Percentiles rank a stretch among this genome's conserved stretches.
Conservation (phyloP, 1,284 basidiomycete species). For the Sporisorium reilianum region DNA sequence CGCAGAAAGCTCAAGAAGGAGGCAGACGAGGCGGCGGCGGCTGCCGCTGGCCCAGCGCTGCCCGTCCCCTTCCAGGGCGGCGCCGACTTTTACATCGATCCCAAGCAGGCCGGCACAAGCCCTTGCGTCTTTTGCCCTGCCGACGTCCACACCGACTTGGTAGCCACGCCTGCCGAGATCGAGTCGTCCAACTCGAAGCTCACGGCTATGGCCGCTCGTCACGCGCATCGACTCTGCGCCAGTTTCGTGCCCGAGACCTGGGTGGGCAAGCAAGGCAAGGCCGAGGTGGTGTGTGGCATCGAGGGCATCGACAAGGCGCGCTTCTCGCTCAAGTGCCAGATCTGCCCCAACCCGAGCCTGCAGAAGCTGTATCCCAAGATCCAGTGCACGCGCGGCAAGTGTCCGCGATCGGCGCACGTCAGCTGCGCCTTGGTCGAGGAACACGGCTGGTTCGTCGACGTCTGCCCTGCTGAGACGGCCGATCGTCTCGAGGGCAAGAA, state of each 20-base stretch:
- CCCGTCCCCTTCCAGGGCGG: constrained; percentile 38
- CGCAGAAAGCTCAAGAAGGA: constrained; percentile 35
- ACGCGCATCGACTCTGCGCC: constrained; percentile 67
- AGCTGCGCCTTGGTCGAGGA: constrained; percentile 77
- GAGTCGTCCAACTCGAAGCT: constrained; percentile 30
- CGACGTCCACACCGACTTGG: constrained; percentile 47
- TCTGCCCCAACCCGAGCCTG: constrained; percentile 78
- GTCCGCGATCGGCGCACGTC: constrained; percentile 91
- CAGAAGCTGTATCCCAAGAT: constrained; percentile 88
- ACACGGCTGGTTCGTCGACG: constrained; percentile 65
- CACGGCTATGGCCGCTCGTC: constrained; percentile 31
- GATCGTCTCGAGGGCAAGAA: constrained; percentile 61
- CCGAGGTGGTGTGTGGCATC: constrained; percentile 57
- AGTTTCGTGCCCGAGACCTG: constrained; percentile 66
- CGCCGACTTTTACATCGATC: constrained; percentile 41
- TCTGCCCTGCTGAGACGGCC: constrained; percentile 49
- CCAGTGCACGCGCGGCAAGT: constrained; percentile 93
- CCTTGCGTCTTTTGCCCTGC: constrained; percentile 70
- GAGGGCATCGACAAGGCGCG: constrained; percentile 59
- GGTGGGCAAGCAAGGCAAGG: constrained; percentile 51
- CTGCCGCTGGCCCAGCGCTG: constrained; percentile 18
- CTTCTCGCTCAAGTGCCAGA: constrained; percentile 78
- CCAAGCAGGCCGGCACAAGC: constrained; percentile 23
- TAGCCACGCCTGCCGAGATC: constrained; percentile 41
- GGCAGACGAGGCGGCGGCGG: constrained; percentile 28